These are phyloP conservation scores for Ganoderma lingzhi DNA, from an alignment of 1,284 basidiomycete species.

Conservation along the genomic window DNA sequence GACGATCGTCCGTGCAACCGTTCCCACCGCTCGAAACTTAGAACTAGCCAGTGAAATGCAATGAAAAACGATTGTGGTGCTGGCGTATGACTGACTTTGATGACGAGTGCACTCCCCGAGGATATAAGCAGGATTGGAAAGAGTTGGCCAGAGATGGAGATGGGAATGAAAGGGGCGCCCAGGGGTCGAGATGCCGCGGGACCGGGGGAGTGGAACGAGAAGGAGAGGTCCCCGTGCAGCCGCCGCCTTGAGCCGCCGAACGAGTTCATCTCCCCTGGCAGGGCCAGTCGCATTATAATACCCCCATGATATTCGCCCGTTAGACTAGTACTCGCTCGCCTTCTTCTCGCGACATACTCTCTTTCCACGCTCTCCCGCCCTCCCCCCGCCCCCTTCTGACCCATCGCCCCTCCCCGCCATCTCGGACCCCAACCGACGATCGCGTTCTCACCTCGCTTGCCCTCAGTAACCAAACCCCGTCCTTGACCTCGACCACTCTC, in stretches of 20 bases:
- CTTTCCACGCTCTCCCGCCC: slow-evolving; percentile 21
- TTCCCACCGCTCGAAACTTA: background rate
- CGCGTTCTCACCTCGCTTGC: background rate
- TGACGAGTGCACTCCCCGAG: background rate
- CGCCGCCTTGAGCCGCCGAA: slow-evolving; percentile 6
- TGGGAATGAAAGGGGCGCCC: background rate
- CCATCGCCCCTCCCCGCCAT: background rate
- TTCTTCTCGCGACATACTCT: slow-evolving; percentile 11
- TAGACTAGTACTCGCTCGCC: slow-evolving; percentile 7
- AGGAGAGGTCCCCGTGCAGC: slow-evolving; percentile 2
- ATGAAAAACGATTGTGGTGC: background rate
- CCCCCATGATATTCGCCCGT: slow-evolving; percentile 22
- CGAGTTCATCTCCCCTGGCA: slow-evolving; percentile 15
- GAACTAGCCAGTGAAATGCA: too few relatives aligned
- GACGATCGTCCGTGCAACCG: background rate
- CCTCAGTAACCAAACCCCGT: background rate
- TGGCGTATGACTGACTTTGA: background rate
- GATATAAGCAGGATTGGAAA: background rate
- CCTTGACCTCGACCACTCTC: background rate
- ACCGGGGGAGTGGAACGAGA: slow-evolving; percentile 16
- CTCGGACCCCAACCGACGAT: background rate
- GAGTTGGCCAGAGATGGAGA: background rate
- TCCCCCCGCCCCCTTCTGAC: background rate
- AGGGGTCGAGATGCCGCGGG: slow-evolving; percentile 18
- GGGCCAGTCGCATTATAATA: slow-evolving; percentile 10